Conservation (phyloP, 2,329 filamentous ascomycete species). For the Coniochaeta prunicola region DNA sequence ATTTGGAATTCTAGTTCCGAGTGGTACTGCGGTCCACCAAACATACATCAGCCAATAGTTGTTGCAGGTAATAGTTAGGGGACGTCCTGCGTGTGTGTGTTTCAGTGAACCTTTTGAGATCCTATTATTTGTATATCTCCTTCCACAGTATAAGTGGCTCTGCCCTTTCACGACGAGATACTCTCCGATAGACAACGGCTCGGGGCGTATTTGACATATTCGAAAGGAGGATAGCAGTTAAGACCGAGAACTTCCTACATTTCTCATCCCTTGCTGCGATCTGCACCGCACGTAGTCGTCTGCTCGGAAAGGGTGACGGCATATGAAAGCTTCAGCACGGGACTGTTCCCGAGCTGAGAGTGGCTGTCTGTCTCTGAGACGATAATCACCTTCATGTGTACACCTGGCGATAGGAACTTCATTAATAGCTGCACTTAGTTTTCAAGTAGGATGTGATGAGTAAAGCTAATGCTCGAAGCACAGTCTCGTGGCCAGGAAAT, state of each 20-base stretch:
- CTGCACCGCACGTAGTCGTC: not conserved
- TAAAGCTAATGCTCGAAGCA: too few species aligned
- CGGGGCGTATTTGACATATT: not conserved
- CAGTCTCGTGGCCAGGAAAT: too few species aligned
- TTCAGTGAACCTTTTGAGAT: not conserved
- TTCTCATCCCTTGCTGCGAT: not conserved
- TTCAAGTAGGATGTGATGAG: too few species aligned
- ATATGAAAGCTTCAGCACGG: not conserved
- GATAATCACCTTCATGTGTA: not conserved
- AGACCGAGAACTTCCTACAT: not conserved
- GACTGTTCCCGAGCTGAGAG: not conserved
- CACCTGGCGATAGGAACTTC: not conserved
- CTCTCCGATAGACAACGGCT: not conserved
- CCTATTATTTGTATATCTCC: not conserved
- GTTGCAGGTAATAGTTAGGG: not conserved
- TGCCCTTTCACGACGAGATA: not conserved
- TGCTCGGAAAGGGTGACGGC: not conserved
- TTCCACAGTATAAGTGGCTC: too few species aligned
- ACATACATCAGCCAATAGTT: not conserved
- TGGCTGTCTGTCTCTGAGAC: not conserved
- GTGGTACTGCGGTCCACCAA: not conserved
- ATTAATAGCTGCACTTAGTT: not conserved
- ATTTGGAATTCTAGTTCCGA: not conserved
- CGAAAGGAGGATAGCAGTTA: not conserved
- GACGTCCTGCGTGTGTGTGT: not conserved